Evolutionary conservation across 1,139 yeast genomes (phyloP), one percentile per base, ranked within the genome.

Genomic region (Yamadazyma diddensiae): DNA sequence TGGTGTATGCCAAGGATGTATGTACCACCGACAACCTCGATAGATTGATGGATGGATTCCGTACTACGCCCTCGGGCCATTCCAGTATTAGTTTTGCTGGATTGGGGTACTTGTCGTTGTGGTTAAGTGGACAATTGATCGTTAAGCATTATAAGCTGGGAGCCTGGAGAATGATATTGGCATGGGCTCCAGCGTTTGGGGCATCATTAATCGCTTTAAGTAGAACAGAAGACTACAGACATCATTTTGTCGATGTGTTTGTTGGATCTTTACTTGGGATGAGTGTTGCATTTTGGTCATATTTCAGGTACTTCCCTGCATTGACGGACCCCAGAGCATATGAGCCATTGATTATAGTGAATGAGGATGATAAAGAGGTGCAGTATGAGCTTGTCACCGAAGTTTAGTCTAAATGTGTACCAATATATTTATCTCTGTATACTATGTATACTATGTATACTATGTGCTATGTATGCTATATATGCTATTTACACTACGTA

Each of bases 41-140:
- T 38, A 24, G 55, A 11, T 59, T 83, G 25, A 53, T 64, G 40
- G 94, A 84, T 46, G 94, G 94, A 0, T 80, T 78, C 49, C 70
- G 87, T 49, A 78, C 87, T 2, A 82, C 90, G 10, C 94, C 94
- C 0, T 79, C 87, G 3, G 92, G 92, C 2, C 90, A 82, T 45
- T 76, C 85, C 3, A 76, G 82, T 41, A 62, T 77, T 38, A 70
- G 81, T 34, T 79, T 77, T 57, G 71, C 82, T 10, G 92, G 92
- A 0, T 61, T 83, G 29, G 76, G 80, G 3, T 84, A 72, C 51
- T 52, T 81, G 21, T 66, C 82, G 6, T 52, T 82, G 19, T 84
- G 86, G 80, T 52, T 80, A 20, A 62, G 71, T 36, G 92, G 86
- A 6, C 90, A 81, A 47, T 55, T 79, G 25, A 56, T 57, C 4